Evolutionary conservation across 345 rosid genomes (phyloP), one percentile per base, ranked within the genome.

Genomic region (Punica granatum): DNA sequence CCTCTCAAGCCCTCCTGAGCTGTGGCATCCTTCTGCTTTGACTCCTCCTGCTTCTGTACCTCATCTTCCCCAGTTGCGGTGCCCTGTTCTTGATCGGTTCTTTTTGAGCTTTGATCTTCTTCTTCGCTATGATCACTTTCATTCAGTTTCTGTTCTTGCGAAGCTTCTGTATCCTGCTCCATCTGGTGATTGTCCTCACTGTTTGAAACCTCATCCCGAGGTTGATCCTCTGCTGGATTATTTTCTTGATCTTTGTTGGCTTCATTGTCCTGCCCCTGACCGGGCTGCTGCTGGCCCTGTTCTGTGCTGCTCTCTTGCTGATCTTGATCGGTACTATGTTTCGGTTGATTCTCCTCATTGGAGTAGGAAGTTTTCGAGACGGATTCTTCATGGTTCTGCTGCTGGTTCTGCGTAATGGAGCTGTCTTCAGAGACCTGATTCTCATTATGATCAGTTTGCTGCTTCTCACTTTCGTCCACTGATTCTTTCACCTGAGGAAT

Each of bases 341-440:
- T 44, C 19, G 53, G 4, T 31, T 54, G 56, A 25, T 68, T 26
- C 34, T 13, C 37, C 7, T 67, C 32, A 10, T 39, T 15, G 54
- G 59, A 18, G 60, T 48, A 18, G 32, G 72, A 49, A 0, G 68
- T 25, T 44, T 69, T 41, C 32, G 37, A 28, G 4, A 48, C 43
- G 31, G 67, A 61, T 10, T 73, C 71, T 60, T 76, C 76, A 0
- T 36, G 39, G 36, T 39, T n/a, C 64, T 76, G 67, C 42, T 53
- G 75, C 49, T 82, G 88, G 31, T 75, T 75, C 14, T 75, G 69
- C 6, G 80, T 78, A 74, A 63, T 14, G 3, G 70, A 36, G 32
- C 76, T 82, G 36, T 82, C 88, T 67, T 80, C 88, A 33, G 85
- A 68, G 34, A 73, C 53, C 69, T 84, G 89, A 63, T 72, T 74